Evolutionary conservation across 2,329 filamentous ascomycete species (phyloP), one percentile per base, ranked within the genome.

Genomic region (Fusarium palustre): DNA sequence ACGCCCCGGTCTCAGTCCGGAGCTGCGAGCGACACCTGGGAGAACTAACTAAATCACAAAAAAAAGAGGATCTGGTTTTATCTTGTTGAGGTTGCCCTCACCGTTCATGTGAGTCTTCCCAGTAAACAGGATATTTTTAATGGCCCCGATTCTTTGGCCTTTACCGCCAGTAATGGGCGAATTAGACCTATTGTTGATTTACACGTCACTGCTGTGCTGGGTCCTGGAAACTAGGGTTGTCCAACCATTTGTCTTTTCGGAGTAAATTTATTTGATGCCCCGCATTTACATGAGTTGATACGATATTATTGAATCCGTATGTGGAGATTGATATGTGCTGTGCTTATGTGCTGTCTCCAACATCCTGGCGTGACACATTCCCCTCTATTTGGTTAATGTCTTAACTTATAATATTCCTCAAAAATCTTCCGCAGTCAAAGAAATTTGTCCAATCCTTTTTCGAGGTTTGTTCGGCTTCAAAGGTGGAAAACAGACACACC

Each of bases 401-500:
- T 49, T 7, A 48, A 22, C 30, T 34, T 10, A 25, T 36, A 4
- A 13, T 49, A 25, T 36, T 25, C 22, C 46, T 36, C 22, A 36
- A 49, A 24, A 10, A 7, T 11, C 46, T 36, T 2, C 16, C 22
- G 16, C 9, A 15, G 3, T 49, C 16, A 36, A 36, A 49, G 0
- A 7, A 25, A 36, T 15, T 5, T 49, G 22, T 49, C 46, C 31
- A 34, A 49, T 36, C 46, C 31, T 8, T 49, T 49, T 49, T 49
- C 31, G 12, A 25, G 46, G 31, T 49, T 49, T 25, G 12, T 36
- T n/a, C 9, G 20, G 16, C 22, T 25, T 49, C 31, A 15, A 36
- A 49, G 46, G 31, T 49, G 46, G 46, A 25, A 15, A 49, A 49
- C 46, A 49, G 46, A 36, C 16, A 49, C 46, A 49, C 46, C 46